Evolutionary conservation across 2,329 filamentous ascomycete genomes (phyloP).

Genomic region (Phialocephala subalpina): DNA sequence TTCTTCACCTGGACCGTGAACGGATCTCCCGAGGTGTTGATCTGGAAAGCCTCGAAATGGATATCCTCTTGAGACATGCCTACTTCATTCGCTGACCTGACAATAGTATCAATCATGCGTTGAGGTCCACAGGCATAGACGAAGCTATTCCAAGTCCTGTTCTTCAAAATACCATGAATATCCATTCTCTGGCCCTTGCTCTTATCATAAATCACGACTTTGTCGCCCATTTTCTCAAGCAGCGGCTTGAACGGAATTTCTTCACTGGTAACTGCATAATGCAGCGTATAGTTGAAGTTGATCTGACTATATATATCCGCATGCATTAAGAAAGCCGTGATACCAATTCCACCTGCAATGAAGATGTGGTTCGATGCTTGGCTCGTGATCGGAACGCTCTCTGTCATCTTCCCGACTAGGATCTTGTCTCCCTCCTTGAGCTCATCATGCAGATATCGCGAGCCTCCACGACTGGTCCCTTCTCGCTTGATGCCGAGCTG

Average conservation of each 20-base stretch:
- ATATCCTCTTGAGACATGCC: constrained; percentile 59
- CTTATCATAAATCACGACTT: constrained; percentile 61
- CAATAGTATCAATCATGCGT: constrained; percentile 62
- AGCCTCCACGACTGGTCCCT: constrained; percentile 64
- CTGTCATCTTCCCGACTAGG: constrained; percentile 58
- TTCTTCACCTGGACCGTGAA: constrained; percentile 63
- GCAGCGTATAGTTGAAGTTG: constrained; percentile 60
- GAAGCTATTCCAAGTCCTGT: constrained; percentile 60
- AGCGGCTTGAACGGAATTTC: constrained; percentile 60
- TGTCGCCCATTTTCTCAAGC: constrained; percentile 51
- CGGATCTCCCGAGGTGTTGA: constrained; percentile 62
- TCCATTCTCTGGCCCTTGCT: constrained; percentile 60
- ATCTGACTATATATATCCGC: constrained; percentile 52
- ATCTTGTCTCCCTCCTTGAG: constrained; percentile 57
- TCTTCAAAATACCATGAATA: constrained; percentile 54
- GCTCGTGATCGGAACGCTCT: constrained; percentile 53
- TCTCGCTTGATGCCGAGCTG: constrained; percentile 67
- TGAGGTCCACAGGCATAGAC: constrained; percentile 68
- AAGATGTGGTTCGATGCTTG: constrained; percentile 67
- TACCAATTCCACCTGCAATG: constrained; percentile 70
- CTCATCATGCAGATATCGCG: constrained; percentile 61
- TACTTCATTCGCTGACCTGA: constrained; percentile 48
- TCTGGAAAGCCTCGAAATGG: constrained; percentile 67
- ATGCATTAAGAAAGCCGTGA: constrained; percentile 68
- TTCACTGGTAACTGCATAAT: constrained; percentile 63